phyloP scores from a whole-genome alignment of 208 protist genomes.

The Crithidia brevicula region DNA sequence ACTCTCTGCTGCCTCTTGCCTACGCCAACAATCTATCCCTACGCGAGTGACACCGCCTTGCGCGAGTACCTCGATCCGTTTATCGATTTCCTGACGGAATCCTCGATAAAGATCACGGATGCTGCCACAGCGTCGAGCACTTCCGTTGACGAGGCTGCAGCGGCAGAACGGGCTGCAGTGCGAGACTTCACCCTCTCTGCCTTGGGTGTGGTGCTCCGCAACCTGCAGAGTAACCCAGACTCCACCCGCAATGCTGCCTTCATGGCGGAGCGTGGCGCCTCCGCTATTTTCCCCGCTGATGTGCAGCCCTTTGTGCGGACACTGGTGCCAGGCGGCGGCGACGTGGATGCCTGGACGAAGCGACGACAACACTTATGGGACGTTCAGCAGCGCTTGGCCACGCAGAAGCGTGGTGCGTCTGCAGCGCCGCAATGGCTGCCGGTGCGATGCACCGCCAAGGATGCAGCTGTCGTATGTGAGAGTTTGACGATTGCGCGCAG shows the following conservation, averaged over 20 bases:
- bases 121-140: too few species aligned
- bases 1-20: slow-evolving; percentile 59
- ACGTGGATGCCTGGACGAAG: not conserved
- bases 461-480: slow-evolving; percentile 61
- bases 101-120: not conserved
- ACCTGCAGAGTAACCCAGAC: slow-evolving; percentile 82
- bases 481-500: slow-evolving; percentile 53
- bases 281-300: slow-evolving; percentile 60
- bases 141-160: slow-evolving; percentile 13
- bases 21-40: slow-evolving; percentile 78
- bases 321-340: not conserved
- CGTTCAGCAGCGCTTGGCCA: slow-evolving; percentile 3
- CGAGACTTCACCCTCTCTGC: slow-evolving; percentile 34
- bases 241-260: slow-evolving; percentile 72
- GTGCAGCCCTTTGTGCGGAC: slow-evolving; percentile 28
- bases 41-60: slow-evolving; percentile 65
- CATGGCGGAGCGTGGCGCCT: slow-evolving; percentile 50
- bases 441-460: slow-evolving; percentile 30
- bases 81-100: slow-evolving; percentile 49
- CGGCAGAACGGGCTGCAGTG: slow-evolving; percentile 34
- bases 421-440: slow-evolving; percentile 24
- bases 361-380: not conserved
- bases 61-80: slow-evolving; percentile 57
- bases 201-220: slow-evolving; percentile 73
- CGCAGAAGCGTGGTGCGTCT: not conserved